Evolutionary conservation across 805 yeast species (phyloP).

Genomic region (Allodekkera sacchari): DNA sequence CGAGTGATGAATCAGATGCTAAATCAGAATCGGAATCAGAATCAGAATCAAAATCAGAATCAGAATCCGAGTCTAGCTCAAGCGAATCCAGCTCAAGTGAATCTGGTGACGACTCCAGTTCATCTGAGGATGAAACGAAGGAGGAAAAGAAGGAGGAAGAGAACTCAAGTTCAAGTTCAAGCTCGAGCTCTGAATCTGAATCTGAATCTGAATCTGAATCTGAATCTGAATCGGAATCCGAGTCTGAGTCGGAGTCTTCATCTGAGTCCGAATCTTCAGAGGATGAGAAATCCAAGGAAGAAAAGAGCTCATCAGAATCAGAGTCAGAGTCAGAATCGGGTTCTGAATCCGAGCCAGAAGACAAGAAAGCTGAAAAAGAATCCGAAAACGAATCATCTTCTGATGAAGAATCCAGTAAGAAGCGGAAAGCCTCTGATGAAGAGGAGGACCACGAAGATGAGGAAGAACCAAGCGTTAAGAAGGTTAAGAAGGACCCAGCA

Average conservation of each 20-base stretch:
- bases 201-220: constrained; percentile 24
- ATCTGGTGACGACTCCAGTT: constrained; percentile 20
- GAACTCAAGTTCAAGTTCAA: constrained; percentile 16
- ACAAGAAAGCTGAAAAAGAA: constrained; percentile 10
- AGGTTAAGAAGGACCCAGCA: constrained; percentile 47
- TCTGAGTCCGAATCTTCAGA: constrained; percentile 8
- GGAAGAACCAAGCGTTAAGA: constrained; percentile 41
- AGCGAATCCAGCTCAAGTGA: too few relatives aligned
- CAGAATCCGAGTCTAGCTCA: too few relatives aligned
- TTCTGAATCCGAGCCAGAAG: constrained; percentile 21
- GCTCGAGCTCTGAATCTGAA: constrained; percentile 12
- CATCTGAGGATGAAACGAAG: constrained; percentile 10
- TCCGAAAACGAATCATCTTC: constrained; percentile 16
- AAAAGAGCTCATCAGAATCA: constrained; percentile 6
- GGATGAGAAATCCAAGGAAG: constrained; percentile 8
- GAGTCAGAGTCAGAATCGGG: constrained; percentile 20
- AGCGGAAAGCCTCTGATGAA: constrained; percentile 1
- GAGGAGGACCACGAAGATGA: constrained; percentile 30
- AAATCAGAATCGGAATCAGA: too few relatives aligned
- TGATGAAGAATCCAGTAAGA: constrained; percentile 8
- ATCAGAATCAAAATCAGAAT: too few relatives aligned
- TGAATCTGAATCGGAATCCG: constrained; percentile 11
- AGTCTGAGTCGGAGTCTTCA: constrained; percentile 15
- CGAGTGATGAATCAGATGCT: too few relatives aligned
- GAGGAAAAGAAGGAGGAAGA: constrained; percentile 19